Evolutionary conservation across 2,329 filamentous ascomycete genomes (phyloP).

Genomic region (Xylariales sp.): DNA sequence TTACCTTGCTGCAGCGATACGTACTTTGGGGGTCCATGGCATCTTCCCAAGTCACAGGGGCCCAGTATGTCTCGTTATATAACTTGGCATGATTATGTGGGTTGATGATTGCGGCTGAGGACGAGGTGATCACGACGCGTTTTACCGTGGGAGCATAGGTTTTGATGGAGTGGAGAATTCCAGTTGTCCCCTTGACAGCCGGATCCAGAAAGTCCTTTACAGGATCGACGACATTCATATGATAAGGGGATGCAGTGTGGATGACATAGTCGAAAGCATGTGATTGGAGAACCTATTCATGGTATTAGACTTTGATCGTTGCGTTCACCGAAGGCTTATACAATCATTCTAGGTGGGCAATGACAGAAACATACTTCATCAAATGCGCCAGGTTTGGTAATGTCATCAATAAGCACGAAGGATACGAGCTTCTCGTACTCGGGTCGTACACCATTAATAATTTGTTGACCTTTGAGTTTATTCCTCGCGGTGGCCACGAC

Average conservation of each 20-base stretch:
- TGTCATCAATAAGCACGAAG: constrained; percentile 63
- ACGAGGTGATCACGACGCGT: constrained; percentile 54
- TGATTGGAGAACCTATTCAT: constrained; percentile 29
- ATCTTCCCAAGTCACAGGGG: constrained; percentile 30
- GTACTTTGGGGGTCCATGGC: constrained; percentile 24
- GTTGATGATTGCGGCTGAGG: constrained; percentile 39
- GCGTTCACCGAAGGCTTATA: neutral
- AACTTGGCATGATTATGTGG: constrained; percentile 28
- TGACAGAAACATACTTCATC: constrained; percentile 37
- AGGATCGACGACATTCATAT: constrained; percentile 55
- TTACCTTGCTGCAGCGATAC: constrained; percentile 41
- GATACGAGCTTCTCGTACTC: constrained; percentile 36
- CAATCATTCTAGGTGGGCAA: no score
- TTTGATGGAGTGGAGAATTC: constrained; percentile 44
- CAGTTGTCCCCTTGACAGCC: constrained; percentile 47
- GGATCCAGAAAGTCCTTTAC: constrained; percentile 47
- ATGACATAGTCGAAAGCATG: constrained; percentile 67
- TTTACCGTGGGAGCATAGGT: constrained; percentile 48
- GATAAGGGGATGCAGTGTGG: constrained; percentile 72
- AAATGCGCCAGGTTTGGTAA: constrained; percentile 67
- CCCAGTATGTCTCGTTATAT: constrained; percentile 36
- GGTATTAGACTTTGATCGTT: neutral
- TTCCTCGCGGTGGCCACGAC: constrained; percentile 44
- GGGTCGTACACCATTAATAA: constrained; percentile 34
- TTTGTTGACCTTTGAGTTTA: constrained; percentile 40